Conservation (phyloP, 2,329 filamentous ascomycete genomes). For the Parascedosporium putredinis region DNA sequence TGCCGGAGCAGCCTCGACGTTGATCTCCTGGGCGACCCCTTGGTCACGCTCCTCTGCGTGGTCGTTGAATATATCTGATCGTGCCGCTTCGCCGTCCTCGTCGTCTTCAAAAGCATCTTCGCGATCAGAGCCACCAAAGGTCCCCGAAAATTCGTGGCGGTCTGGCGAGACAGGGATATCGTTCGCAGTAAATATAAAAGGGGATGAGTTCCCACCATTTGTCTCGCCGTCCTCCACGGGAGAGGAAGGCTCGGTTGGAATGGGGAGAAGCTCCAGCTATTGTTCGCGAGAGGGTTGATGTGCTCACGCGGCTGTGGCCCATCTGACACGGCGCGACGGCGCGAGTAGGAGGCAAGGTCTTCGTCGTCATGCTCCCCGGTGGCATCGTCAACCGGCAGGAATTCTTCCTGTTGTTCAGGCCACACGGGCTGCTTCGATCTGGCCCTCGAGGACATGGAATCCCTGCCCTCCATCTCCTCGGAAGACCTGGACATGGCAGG, state of each 20-base stretch:
- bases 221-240: background rate
- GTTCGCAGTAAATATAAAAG: background rate
- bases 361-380: background rate
- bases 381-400: background rate
- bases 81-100: background rate
- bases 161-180: background rate
- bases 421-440: background rate
- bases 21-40: background rate
- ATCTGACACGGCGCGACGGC: constrained; percentile 42
- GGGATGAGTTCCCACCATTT: background rate
- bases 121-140: background rate
- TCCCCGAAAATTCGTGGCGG: background rate
- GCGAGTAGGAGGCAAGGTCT: constrained; percentile 9
- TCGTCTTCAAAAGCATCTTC: background rate
- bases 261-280: constrained; percentile 47
- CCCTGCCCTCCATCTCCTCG: background rate
- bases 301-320: constrained; percentile 34
- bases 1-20: background rate
- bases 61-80: background rate
- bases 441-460: background rate
- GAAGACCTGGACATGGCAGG: background rate
- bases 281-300: constrained; percentile 45
- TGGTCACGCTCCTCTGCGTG: background rate
- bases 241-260: background rate
- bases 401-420: background rate